phyloP scores from a whole-genome alignment of 192 early-diverging fungal genomes.

The Hyaloraphidium curvatum region DNA sequence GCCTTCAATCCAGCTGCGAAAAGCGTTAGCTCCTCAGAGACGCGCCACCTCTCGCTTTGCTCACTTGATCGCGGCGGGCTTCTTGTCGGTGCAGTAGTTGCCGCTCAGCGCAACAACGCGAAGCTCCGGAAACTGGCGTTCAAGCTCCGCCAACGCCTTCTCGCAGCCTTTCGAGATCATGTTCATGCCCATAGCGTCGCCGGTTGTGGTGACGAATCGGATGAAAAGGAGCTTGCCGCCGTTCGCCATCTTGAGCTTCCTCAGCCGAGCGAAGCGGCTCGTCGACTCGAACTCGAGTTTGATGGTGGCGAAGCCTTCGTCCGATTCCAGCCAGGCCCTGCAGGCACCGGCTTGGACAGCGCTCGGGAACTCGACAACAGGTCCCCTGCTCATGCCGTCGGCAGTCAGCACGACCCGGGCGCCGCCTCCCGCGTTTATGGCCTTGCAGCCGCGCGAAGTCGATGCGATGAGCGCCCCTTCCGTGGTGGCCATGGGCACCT shows the following conservation, averaged over 20 bases:
- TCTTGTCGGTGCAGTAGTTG: constrained; percentile 95
- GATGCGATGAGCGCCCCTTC: constrained; percentile 82
- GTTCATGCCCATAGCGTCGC: constrained; percentile 62
- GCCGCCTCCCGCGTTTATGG: constrained; percentile 71
- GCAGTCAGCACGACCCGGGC: constrained; percentile 52
- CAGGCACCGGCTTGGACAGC: constrained; percentile 38
- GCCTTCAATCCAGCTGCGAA: constrained; percentile 97
- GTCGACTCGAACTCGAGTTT: constrained; percentile 70
- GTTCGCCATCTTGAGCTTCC: constrained; percentile 56
- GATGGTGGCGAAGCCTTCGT: constrained; percentile 35
- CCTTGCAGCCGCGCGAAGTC: constrained; percentile 84
- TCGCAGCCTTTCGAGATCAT: constrained; percentile 20
- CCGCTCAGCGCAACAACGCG: constrained; percentile 63
- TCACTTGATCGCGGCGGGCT: constrained; percentile 60
- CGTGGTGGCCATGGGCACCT: constrained; percentile 90
- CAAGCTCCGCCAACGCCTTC: constrained; percentile 44
- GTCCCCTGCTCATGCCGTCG: constrained; percentile 87
- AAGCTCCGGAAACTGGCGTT: constrained; percentile 46
- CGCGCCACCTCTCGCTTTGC: not conserved
- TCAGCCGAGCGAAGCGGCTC: constrained; percentile 70
- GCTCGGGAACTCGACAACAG: constrained; percentile 69
- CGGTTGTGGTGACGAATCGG: constrained; percentile 75
- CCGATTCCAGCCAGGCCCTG: constrained; percentile 50
- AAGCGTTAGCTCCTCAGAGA: too few relatives aligned
- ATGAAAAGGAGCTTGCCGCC: constrained; percentile 70